Percentiles rank a stretch among this genome's conserved stretches.
phyloP scores from a whole-genome alignment of 805 yeast species.

The Monosporozyma aquatica region DNA sequence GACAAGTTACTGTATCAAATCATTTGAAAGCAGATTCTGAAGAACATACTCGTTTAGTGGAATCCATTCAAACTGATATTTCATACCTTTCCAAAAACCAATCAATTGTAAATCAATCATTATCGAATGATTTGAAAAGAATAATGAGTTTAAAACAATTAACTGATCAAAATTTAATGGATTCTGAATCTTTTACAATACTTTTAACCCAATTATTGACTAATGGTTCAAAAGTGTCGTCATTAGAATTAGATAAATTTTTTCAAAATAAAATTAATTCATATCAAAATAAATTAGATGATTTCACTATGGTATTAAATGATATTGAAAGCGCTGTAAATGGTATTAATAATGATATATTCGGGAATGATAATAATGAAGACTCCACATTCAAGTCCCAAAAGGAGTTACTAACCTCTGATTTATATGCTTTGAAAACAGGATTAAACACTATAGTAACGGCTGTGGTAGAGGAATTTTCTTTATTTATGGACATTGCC shows the following conservation, averaged over 20 bases:
- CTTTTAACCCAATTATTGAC: slow-evolving; percentile 41
- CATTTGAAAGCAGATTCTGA: slow-evolving; percentile 50
- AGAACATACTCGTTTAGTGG: slow-evolving; percentile 56
- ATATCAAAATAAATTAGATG: slow-evolving; percentile 38
- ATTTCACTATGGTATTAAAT: slow-evolving; percentile 36
- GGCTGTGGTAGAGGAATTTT: slow-evolving; percentile 59
- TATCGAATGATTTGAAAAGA: slow-evolving; percentile 40
- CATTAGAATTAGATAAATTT: slow-evolving; percentile 48
- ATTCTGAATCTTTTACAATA: slow-evolving; percentile 45
- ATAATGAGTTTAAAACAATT: slow-evolving; percentile 38
- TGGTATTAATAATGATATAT: slow-evolving; percentile 45
- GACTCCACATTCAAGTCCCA: neutral
- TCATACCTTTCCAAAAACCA: slow-evolving; percentile 52
- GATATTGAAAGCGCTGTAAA: slow-evolving; percentile 56
- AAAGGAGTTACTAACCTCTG: slow-evolving; percentile 3
- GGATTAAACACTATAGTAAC: slow-evolving; percentile 44
- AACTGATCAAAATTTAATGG: slow-evolving; percentile 33
- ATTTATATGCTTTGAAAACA: slow-evolving; percentile 20
- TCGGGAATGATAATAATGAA: slow-evolving; percentile 12
- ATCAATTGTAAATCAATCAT: slow-evolving; percentile 56
- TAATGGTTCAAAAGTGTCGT: slow-evolving; percentile 50
- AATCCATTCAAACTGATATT: slow-evolving; percentile 66
- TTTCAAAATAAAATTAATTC: slow-evolving; percentile 37
- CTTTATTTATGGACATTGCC: slow-evolving; percentile 64
- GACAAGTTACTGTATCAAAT: slow-evolving; percentile 65